Conservation (phyloP, 805 yeast species). For the Wickerhamiella azyma region DNA sequence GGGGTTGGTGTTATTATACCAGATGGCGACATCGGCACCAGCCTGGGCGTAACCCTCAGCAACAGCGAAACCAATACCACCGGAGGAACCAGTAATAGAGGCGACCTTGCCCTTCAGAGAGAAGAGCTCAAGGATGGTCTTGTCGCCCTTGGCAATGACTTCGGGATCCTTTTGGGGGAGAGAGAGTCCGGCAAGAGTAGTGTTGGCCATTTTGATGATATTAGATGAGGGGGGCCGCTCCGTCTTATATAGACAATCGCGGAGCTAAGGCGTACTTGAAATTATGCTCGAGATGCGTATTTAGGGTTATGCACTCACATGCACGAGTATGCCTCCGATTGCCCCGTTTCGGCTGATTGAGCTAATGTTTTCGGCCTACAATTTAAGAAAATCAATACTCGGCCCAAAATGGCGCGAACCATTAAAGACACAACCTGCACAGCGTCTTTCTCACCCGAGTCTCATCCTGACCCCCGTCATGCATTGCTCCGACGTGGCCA, state of each 20-base stretch:
- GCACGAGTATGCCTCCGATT: neutral
- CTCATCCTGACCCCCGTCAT: neutral
- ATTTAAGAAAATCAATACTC: no score
- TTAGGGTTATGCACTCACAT: neutral
- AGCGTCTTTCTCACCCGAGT: no score
- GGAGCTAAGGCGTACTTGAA: neutral
- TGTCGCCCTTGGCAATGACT: slow-evolving; percentile 10
- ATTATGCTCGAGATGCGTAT: neutral
- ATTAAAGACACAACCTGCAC: no score
- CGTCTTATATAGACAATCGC: neutral
- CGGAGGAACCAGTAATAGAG: slow-evolving; percentile 66
- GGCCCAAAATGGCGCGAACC: no score
- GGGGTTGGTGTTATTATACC: slow-evolving; percentile 53
- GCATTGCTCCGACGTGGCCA: neutral
- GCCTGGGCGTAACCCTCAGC: slow-evolving; percentile 80
- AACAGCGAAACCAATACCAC: slow-evolving; percentile 71
- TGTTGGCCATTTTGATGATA: slow-evolving; percentile 1
- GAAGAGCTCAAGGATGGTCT: slow-evolving; percentile 17
- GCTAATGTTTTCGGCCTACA: no score
- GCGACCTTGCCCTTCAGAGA: slow-evolving; percentile 57
- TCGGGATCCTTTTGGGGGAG: slow-evolving; percentile 17
- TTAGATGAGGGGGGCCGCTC: neutral
- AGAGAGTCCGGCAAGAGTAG: slow-evolving; percentile 7
- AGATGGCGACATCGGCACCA: slow-evolving; percentile 68
- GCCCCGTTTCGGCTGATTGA: neutral